Conservation (phyloP, 768 basidiomycete species). For the Trametes cinnabarina region DNA sequence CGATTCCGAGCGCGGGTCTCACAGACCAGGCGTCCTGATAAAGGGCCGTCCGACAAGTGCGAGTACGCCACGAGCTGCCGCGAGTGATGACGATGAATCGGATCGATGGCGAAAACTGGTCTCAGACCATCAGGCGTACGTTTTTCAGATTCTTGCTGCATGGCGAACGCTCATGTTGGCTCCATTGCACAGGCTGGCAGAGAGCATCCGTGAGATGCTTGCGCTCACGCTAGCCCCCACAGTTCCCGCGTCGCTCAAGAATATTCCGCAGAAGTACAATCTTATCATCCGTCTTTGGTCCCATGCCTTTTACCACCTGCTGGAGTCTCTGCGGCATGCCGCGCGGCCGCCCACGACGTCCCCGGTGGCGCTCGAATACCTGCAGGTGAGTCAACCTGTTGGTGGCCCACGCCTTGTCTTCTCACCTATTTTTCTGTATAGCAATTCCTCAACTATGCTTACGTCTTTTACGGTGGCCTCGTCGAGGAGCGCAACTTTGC, state of each 20-base stretch:
- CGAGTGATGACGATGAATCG: slow-evolving; percentile 57
- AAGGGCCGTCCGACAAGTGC: slow-evolving; percentile 33
- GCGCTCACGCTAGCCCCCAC: slow-evolving; percentile 81
- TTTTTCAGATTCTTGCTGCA: slow-evolving; percentile 19
- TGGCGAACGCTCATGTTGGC: background rate
- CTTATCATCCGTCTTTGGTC: slow-evolving; percentile 94
- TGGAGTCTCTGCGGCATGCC: slow-evolving; percentile 86
- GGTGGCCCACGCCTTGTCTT: background rate
- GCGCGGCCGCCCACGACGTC: slow-evolving; percentile 52
- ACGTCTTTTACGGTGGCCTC: slow-evolving; percentile 88
- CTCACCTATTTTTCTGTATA: slow-evolving; percentile 5
- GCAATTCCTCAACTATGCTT: slow-evolving; percentile 94
- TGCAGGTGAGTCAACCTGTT: slow-evolving; percentile 44
- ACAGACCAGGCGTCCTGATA: slow-evolving; percentile 43
- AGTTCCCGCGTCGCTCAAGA: slow-evolving; percentile 84
- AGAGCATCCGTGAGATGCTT: slow-evolving; percentile 86
- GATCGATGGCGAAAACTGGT: slow-evolving; percentile 76
- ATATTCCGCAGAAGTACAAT: slow-evolving; percentile 92
- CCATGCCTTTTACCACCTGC: slow-evolving; percentile 83
- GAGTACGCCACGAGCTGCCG: slow-evolving; percentile 26
- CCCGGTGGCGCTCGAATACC: slow-evolving; percentile 78
- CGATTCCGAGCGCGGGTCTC: slow-evolving; percentile 28
- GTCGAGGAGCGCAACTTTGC: slow-evolving; percentile 75
- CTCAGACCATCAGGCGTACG: slow-evolving; percentile 81
- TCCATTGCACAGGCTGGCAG: slow-evolving; percentile 65